Percentiles rank a stretch among this genome's conserved stretches.
phyloP scores from a whole-genome alignment of 2,329 filamentous ascomycete species.

The Didymella sp. region DNA sequence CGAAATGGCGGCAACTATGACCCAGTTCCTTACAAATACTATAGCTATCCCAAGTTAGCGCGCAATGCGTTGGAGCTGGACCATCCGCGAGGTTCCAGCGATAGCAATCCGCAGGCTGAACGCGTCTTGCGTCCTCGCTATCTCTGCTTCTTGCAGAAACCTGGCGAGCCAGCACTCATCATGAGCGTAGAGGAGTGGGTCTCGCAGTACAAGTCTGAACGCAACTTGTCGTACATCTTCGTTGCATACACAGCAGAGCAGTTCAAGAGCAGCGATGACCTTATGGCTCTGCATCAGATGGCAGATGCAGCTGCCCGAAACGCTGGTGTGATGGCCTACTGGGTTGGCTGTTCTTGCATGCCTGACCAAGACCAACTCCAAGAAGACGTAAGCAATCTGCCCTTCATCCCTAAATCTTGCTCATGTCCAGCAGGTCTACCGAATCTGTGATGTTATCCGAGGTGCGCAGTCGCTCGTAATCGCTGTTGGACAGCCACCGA shows the following conservation, averaged over 20 bases:
- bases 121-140: conserved; percentile 38
- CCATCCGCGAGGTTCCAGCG: conserved; percentile 10
- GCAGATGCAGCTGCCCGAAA: conserved; percentile 50
- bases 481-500: conserved; percentile 46
- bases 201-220: conserved; percentile 28
- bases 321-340: conserved; percentile 52
- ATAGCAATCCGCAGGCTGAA: conserved; percentile 35
- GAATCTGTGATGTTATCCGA: conserved; percentile 57
- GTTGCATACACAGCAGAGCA: conserved; percentile 54
- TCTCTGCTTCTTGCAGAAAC: conserved; percentile 39
- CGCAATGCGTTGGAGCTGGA: conserved; percentile 40
- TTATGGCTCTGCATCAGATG: conserved; percentile 45
- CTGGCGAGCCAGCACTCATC: conserved; percentile 26
- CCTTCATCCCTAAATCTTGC: neutral
- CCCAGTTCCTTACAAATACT: conserved; percentile 36
- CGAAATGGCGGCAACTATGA: conserved; percentile 39
- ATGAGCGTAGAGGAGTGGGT: conserved; percentile 41
- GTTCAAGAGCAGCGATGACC: conserved; percentile 41
- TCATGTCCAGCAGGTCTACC: conserved; percentile 46
- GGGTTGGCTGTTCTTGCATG: conserved; percentile 55
- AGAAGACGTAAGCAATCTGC: conserved; percentile 33
- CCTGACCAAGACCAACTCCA: conserved; percentile 42
- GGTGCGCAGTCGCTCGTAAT: conserved; percentile 54
- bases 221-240: conserved; percentile 49
- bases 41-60: conserved; percentile 43